Evolutionary conservation across 2,329 filamentous ascomycete species (phyloP).

Genomic region (Emergomyces orientalis): DNA sequence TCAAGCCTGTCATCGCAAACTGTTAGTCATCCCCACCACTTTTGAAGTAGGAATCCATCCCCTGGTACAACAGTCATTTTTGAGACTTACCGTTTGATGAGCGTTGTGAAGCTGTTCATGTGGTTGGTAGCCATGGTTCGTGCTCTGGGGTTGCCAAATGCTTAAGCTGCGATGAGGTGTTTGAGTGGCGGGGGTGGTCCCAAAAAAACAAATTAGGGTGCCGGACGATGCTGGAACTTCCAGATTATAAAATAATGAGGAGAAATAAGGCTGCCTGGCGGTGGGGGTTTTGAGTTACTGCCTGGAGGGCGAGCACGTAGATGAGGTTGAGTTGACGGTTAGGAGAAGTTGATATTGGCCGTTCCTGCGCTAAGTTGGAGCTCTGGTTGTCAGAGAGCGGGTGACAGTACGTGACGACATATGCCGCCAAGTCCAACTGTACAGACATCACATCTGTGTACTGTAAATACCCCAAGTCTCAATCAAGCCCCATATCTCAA

Average conservation of each 20-base stretch:
- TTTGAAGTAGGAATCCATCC: background rate
- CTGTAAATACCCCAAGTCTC: background rate
- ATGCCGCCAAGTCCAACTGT: background rate
- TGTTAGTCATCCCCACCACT: conserved; percentile 39
- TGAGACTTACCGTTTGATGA: conserved; percentile 83
- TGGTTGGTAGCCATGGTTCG: conserved; percentile 57
- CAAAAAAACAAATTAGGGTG: background rate
- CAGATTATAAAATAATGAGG: background rate
- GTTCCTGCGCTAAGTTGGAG: background rate
- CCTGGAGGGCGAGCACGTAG: background rate
- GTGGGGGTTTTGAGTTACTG: background rate
- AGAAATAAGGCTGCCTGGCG: background rate
- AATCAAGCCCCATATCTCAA: background rate
- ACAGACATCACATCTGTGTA: background rate
- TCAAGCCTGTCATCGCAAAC: conserved; percentile 61
- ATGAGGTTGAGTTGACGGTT: background rate
- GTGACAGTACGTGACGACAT: background rate
- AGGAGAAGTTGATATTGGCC: background rate
- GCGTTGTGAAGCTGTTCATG: conserved; percentile 93
- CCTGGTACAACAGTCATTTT: background rate
- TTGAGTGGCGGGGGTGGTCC: too few species aligned
- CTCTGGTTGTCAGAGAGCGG: background rate
- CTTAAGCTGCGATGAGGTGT: background rate
- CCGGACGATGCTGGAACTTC: background rate
- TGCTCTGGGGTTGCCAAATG: conserved; percentile 3